These are phyloP conservation scores for Lepraria neglecta DNA, from an alignment of 495 filamentous ascomycete genomes.

Conservation along the genomic window DNA sequence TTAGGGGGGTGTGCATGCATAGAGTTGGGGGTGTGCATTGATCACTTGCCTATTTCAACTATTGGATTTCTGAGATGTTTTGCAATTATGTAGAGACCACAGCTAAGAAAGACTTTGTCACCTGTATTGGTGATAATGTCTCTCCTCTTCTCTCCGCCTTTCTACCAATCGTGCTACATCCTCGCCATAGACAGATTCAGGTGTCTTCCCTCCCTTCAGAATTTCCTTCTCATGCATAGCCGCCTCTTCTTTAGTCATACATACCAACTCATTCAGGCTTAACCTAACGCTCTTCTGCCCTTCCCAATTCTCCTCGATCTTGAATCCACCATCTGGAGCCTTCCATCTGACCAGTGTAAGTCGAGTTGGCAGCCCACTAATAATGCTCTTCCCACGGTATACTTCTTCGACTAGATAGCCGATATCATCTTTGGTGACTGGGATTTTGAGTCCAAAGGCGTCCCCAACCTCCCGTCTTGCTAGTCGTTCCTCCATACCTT, in stretches of 20 bases:
- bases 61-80: neutral
- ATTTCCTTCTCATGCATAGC: conserved; percentile 71
- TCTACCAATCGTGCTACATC: conserved; percentile 59
- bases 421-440: conserved; percentile 70
- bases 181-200: conserved; percentile 65
- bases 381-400: conserved; percentile 71
- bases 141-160: conserved; percentile 55
- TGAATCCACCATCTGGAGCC: conserved; percentile 47
- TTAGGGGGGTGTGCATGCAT: no score
- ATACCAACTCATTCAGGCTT: conserved; percentile 66
- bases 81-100: neutral
- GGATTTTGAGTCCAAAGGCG: conserved; percentile 64
- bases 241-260: conserved; percentile 96
- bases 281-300: conserved; percentile 67
- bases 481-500: conserved; percentile 69
- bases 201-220: conserved; percentile 58
- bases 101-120: conserved; percentile 18
- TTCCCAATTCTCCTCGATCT: conserved; percentile 39
- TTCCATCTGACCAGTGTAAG: conserved; percentile 74
- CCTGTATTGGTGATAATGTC: conserved; percentile 47
- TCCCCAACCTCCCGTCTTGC: conserved; percentile 51
- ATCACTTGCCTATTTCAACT: no score
- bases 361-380: conserved; percentile 74
- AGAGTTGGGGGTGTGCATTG: neutral
- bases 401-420: conserved; percentile 87